Percentiles rank a stretch among this genome's conserved stretches.
Evolutionary conservation across 106 monocot genomes (phyloP).

Genomic region (Acorus gramineus): DNA sequence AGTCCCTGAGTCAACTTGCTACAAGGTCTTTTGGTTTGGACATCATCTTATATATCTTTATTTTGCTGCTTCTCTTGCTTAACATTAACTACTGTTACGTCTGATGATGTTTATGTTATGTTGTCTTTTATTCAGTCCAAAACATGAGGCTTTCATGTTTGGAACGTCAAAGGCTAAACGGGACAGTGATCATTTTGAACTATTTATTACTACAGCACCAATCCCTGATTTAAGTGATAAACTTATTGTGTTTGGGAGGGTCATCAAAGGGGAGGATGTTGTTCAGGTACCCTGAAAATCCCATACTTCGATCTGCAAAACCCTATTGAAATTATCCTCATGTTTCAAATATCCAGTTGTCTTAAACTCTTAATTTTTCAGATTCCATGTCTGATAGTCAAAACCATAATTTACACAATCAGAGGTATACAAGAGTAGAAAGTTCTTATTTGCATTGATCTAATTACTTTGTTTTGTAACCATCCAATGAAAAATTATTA

Average conservation of each 20-base stretch:
- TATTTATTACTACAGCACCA: constrained; percentile 95
- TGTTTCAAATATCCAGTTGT: no score
- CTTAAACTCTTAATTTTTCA: no score
- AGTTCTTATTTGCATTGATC: no score
- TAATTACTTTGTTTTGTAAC: no score
- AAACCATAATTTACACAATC: no score
- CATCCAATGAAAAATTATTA: no score
- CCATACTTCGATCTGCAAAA: no score
- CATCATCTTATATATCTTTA: neutral
- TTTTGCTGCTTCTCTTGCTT: neutral
- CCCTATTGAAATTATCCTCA: no score
- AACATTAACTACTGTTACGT: neutral
- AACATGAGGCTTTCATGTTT: constrained; percentile 97
- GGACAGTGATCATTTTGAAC: constrained; percentile 66
- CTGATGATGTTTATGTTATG: neutral
- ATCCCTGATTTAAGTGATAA: constrained; percentile 89
- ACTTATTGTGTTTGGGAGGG: constrained; percentile 81
- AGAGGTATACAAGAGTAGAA: no score
- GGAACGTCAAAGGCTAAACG: constrained; percentile 66
- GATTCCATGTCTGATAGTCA: no score
- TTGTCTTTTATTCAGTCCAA: constrained; percentile 47
- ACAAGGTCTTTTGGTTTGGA: constrained; percentile 39
- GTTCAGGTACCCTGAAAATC: constrained; percentile 55
- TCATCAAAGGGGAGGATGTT: constrained; percentile 85
- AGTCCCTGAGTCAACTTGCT: constrained; percentile 39